Base-by-base conservation (phyloP, 2,329 filamentous ascomycete genomes). In the Onygenales sp. region DNA sequence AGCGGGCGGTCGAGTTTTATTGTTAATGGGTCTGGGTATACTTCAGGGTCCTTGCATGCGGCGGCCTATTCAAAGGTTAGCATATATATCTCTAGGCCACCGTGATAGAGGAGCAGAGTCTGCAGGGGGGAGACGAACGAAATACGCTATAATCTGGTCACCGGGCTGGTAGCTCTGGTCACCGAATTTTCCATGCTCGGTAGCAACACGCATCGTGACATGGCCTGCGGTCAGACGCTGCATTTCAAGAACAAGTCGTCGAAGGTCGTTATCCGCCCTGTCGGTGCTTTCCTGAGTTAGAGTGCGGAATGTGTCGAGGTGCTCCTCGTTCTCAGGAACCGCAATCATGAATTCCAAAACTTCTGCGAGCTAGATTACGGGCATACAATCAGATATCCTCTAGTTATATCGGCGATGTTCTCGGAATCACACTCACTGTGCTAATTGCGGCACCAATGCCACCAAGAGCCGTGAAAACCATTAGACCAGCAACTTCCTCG, bases 1-100 rank as follows among this genome's bases (percentile, higher is more conserved):
- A 56, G 59, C 56, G 70, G 65, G 51, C 76, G 73, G 17, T 68
- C 64, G 2, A 74, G 64, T 42, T 74, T 67, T 57, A 79, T 77
- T 47, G 65, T 63, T 33, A 63, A 58, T 1, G 72, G 62, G 32
- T 73, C 59, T 17, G 64, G 52, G 3, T 74, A 60, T 21, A 70
- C 68, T 14, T 62, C 54, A 2, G 66, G 56, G 58, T 73, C 72
- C 33, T 69, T 69, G 5, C 68, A 68, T 62, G 42, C 68, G 5
- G 56, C 17, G 31, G 46, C 48, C 56, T 57, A 52, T 14, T 21
- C 37, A 17, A 4, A 1, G 31, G 57, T 67, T 44, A 65, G 56
- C 34, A 27, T 3, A 27, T 27, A 27, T 27, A 4, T 27, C 21
- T 27, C 21, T 27, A 2, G 21, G 21, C 21, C 32, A n/a, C 6